phyloP scores from a whole-genome alignment of 148 eudicot genomes.

The Camellia japonica region DNA sequence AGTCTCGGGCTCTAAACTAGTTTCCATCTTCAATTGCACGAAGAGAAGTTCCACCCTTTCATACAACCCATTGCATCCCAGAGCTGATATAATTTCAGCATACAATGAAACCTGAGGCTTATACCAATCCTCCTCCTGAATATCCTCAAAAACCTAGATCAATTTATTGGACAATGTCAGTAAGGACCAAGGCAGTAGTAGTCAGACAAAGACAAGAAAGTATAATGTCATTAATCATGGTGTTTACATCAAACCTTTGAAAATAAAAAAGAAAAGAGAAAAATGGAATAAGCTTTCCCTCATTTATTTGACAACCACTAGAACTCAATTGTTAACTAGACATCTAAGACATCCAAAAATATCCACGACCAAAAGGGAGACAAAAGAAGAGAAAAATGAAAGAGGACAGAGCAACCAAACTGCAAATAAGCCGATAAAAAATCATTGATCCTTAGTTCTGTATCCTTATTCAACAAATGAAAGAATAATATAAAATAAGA shows the following conservation, averaged over 20 bases:
- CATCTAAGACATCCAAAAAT: neutral
- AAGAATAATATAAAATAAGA: neutral
- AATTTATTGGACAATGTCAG: constrained; percentile 9
- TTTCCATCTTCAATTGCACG: constrained; percentile 37
- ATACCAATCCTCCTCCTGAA: constrained; percentile 58
- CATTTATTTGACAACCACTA: neutral
- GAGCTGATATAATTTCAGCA: constrained; percentile 44
- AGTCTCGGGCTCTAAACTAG: constrained; percentile 35
- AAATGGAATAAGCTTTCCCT: neutral
- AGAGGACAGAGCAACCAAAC: neutral
- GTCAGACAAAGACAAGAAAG: neutral
- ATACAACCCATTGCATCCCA: constrained; percentile 46
- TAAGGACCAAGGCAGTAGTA: neutral
- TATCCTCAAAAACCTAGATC: constrained; percentile 52
- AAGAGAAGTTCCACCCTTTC: constrained; percentile 35
- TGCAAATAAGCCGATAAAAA: neutral
- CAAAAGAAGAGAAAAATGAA: too few relatives aligned
- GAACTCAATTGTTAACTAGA: neutral
- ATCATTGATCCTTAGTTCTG: neutral
- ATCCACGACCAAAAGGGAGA: too few relatives aligned
- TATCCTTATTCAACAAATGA: neutral
- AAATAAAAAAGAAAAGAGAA: neutral
- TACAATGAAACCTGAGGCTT: constrained; percentile 47
- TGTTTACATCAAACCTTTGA: neutral
- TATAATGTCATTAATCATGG: neutral